Percentiles rank a stretch among this genome's conserved stretches.
These are phyloP conservation scores for Tripterygium wilfordii DNA, from an alignment of 177 flowering plant genomes.

Conservation along the genomic window DNA sequence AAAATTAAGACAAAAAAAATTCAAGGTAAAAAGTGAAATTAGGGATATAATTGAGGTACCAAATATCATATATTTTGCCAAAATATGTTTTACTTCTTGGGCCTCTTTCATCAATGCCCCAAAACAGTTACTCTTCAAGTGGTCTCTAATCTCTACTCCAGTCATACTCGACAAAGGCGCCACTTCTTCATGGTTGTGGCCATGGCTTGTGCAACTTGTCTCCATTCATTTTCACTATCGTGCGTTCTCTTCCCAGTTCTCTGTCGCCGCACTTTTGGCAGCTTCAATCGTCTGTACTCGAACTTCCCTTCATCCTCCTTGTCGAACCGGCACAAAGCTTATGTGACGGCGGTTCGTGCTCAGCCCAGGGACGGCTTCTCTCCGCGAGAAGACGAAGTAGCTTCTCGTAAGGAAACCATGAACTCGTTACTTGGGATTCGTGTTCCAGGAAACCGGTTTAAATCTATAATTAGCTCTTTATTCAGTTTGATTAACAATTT, in stretches of 20 bases:
- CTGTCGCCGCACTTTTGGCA: not conserved
- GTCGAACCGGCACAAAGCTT: constrained; percentile 7
- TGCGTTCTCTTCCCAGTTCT: constrained; percentile 15
- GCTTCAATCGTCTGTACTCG: constrained; percentile 8
- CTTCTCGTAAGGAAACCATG: constrained; percentile 42
- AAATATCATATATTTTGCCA: no score
- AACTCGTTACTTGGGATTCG: no score
- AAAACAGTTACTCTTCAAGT: no score
- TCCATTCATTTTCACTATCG: constrained; percentile 13
- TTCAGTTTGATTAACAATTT: not conserved
- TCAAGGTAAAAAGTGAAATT: no score
- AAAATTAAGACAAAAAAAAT: no score
- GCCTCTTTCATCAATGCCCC: no score
- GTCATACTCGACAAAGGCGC: no score
- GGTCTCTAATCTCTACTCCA: no score
- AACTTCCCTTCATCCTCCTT: constrained; percentile 3
- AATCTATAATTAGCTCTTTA: no score
- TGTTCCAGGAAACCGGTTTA: not conserved
- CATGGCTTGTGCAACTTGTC: constrained; percentile 23
- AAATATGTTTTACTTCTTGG: no score
- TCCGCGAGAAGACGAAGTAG: constrained; percentile 36
- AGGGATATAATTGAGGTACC: no score
- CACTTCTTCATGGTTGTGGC: no score
- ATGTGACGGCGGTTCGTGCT: constrained; percentile 16
- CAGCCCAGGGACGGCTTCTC: constrained; percentile 42